Percentiles rank a stretch among this genome's conserved stretches.
These are phyloP conservation scores for Penicillium sp. DNA, from an alignment of 2,329 filamentous ascomycete species.

Conservation along the genomic window DNA sequence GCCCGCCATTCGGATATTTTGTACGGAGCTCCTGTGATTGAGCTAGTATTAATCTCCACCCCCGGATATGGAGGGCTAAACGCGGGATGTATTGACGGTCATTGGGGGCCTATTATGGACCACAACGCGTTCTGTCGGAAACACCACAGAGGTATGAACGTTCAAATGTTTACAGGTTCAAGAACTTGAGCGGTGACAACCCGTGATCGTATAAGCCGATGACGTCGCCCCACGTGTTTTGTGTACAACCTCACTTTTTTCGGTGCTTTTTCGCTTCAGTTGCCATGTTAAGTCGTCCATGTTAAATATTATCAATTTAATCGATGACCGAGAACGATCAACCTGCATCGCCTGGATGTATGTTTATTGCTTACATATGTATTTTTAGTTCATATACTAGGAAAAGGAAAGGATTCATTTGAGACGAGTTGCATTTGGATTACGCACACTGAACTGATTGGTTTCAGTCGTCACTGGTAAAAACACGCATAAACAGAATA, in stretches of 20 bases:
- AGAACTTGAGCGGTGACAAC: not conserved
- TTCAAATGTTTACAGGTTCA: not conserved
- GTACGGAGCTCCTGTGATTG: not conserved
- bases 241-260: not conserved
- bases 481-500: not conserved
- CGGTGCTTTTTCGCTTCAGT: not conserved
- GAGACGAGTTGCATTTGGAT: not conserved
- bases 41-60: slow-evolving; percentile 2
- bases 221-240: slow-evolving; percentile 32
- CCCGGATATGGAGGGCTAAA: slow-evolving; percentile 2
- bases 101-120: slow-evolving; percentile 9
- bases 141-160: not conserved
- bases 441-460: not conserved
- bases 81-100: slow-evolving; percentile 6
- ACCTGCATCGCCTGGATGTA: not conserved
- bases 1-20: slow-evolving; percentile 29
- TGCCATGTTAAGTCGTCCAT: not conserved
- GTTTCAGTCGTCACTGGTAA: not conserved
- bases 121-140: slow-evolving; percentile 4
- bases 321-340: not conserved
- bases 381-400: not conserved
- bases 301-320: not conserved
- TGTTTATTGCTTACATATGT: not conserved
- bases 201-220: slow-evolving; percentile 19
- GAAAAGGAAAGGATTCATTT: not conserved